These are phyloP conservation scores for Xerocomellus intermedius DNA, from an alignment of 768 basidiomycete genomes.

Conservation along the genomic window DNA sequence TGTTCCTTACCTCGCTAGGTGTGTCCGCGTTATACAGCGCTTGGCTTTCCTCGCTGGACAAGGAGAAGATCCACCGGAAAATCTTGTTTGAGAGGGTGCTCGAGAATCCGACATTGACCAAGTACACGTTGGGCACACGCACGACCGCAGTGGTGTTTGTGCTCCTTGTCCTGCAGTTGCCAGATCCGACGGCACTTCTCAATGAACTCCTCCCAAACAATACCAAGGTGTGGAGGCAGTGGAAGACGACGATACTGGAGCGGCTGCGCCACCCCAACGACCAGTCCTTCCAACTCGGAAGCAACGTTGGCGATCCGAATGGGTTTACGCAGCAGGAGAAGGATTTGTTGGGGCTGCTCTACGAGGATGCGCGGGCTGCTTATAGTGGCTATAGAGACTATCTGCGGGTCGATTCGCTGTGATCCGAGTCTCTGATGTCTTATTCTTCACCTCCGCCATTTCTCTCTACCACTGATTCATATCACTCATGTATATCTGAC, in stretches of 20 bases:
- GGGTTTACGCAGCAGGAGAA: conserved; percentile 11
- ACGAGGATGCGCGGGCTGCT: conserved; percentile 11
- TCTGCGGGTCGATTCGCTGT: neutral
- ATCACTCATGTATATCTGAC: neutral
- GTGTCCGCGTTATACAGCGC: conserved; percentile 28
- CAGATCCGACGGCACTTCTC: conserved; percentile 8
- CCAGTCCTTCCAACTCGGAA: neutral
- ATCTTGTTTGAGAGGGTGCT: conserved; percentile 13
- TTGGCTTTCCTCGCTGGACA: conserved; percentile 32
- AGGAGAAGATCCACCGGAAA: conserved; percentile 14
- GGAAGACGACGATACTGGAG: conserved; percentile 17
- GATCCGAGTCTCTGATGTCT: neutral
- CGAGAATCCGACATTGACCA: conserved; percentile 11
- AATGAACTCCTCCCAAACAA: conserved; percentile 20
- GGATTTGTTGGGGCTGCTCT: conserved; percentile 9
- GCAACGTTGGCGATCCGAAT: neutral
- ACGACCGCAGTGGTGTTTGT: conserved; percentile 19
- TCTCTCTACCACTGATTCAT: too few relatives aligned
- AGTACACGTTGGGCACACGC: conserved; percentile 15
- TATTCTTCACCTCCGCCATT: neutral
- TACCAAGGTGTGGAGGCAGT: conserved; percentile 19
- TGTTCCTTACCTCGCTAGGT: conserved; percentile 29
- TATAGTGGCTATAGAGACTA: conserved; percentile 14
- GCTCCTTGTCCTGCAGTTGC: conserved; percentile 9
- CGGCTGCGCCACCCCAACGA: neutral